These are phyloP conservation scores for Hypocreales sp. DNA, from an alignment of 2,329 filamentous ascomycete species.

Conservation along the genomic window DNA sequence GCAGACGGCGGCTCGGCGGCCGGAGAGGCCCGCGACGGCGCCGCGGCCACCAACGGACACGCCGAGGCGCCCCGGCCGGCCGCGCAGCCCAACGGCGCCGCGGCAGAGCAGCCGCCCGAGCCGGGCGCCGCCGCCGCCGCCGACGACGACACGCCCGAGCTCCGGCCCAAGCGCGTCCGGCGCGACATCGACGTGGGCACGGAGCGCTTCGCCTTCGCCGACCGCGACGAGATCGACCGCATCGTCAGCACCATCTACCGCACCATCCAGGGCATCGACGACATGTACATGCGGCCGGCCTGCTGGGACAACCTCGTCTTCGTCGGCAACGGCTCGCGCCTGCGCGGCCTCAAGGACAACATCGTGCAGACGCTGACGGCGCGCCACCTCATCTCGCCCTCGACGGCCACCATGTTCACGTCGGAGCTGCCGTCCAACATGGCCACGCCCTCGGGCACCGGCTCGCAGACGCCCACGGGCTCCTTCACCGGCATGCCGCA, in stretches of 20 bases:
- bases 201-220: conserved; percentile 57
- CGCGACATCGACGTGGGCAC: conserved; percentile 61
- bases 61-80: neutral
- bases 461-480: conserved; percentile 73
- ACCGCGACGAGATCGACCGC: conserved; percentile 60
- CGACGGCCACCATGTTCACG: conserved; percentile 89
- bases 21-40: neutral
- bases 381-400: conserved; percentile 82
- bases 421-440: conserved; percentile 91
- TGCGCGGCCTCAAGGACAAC: conserved; percentile 74
- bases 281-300: conserved; percentile 67
- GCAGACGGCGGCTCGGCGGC: neutral
- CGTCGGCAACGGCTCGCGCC: conserved; percentile 68
- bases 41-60: neutral
- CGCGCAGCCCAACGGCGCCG: neutral
- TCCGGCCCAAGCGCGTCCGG: conserved; percentile 39
- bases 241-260: conserved; percentile 76
- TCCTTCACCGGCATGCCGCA: conserved; percentile 37
- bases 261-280: conserved; percentile 67
- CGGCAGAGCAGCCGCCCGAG: neutral
- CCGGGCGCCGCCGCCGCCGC: conserved; percentile 1
- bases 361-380: conserved; percentile 64
- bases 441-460: conserved; percentile 79
- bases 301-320: conserved; percentile 91
- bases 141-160: conserved; percentile 19